Base-by-base conservation (phyloP, 1,284 basidiomycete species). In the Microbotryomycetes sp. region DNA sequence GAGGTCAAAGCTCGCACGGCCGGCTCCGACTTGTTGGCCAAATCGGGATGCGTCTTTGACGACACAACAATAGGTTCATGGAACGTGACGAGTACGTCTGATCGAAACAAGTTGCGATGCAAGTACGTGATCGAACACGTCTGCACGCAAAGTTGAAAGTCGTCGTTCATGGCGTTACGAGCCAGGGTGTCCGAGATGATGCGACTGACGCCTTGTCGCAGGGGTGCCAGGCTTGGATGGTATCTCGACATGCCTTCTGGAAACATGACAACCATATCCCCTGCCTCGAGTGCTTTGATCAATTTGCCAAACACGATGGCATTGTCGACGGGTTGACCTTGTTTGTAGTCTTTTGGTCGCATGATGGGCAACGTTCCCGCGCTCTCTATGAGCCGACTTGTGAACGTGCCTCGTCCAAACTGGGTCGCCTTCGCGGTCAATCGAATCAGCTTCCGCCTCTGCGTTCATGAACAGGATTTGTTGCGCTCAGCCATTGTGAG, bases 351-450 rank as follows among this genome's bases (percentile, higher is more conserved):
- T 67, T 86, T 88, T 49, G 82, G 80, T 60, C 88, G 79, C 72
- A 86, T 83, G 50, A 92, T 82, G 0, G 89, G 89, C 1, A 92
- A 81, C 1, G 89, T 89, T 16, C 89, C 89, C 3, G 87, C 86
- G 28, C 84, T 85, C 73, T 91, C 88, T 57, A 92, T 89, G 22
- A 92, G 80, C 89, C 89, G 90, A 66, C 86, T 88, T 3, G 86
- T 89, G 74, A 92, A 89, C 3, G 88, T 91, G 63, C 74, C 80
- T 56, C 80, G 84, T 5, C 88, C 87, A 69, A 92, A 92, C 50
- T 64, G 63, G 1, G 88, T 89, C 29, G 87, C 82, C 73, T 92
- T 92, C 14, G 89, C 89, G 0, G 89, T 92, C 55, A 92, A 76
- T 9, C 89, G 82, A 3, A 92, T 76, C 78, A 89, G 83, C 66